Evolutionary conservation across 352 stramenopile genomes (phyloP).

Genomic region (Globisporangium yorkense): DNA sequence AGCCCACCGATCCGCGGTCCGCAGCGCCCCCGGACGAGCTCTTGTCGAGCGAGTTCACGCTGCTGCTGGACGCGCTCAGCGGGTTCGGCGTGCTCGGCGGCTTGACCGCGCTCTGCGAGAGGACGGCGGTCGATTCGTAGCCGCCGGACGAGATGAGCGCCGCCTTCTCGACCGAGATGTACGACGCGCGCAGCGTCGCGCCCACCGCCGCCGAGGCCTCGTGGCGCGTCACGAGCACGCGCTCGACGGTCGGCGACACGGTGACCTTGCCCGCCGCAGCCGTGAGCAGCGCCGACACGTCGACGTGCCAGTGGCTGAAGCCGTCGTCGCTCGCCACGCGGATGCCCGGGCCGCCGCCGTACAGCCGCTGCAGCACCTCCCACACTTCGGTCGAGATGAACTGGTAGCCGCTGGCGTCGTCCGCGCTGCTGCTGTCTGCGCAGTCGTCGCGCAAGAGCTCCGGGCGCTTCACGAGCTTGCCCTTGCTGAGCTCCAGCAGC

Average conservation of each 20-base stretch:
- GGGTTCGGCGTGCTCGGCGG: not conserved
- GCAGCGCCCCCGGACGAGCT: not conserved
- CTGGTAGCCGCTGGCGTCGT: slow-evolving; percentile 44
- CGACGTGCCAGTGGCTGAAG: slow-evolving; percentile 32
- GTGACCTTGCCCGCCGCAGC: slow-evolving; percentile 19
- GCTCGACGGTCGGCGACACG: slow-evolving; percentile 28
- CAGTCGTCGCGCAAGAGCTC: slow-evolving; percentile 28
- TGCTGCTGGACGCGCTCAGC: not conserved
- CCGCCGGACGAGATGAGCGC: slow-evolving; percentile 10
- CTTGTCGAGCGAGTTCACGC: not conserved
- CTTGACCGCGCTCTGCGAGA: slow-evolving; percentile 5
- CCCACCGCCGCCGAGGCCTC: slow-evolving; percentile 14
- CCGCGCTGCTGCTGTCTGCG: slow-evolving; percentile 2
- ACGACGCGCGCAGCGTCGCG: slow-evolving; percentile 3
- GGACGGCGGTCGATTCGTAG: slow-evolving; percentile 5
- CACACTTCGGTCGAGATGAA: slow-evolving; percentile 60
- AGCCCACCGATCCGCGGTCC: slow-evolving; percentile 4
- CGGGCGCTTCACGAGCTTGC: slow-evolving; percentile 35
- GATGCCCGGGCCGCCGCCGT: slow-evolving; percentile 52
- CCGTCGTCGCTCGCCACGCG: slow-evolving; percentile 25
- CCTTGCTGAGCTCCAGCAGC: slow-evolving; percentile 47
- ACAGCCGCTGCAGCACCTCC: slow-evolving; percentile 64
- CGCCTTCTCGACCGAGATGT: slow-evolving; percentile 11
- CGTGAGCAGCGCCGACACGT: slow-evolving; percentile 23
- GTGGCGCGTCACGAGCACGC: slow-evolving; percentile 44